These are phyloP conservation scores for Barbatosphaeria neglecta DNA, from an alignment of 495 filamentous ascomycete genomes.

Conservation along the genomic window DNA sequence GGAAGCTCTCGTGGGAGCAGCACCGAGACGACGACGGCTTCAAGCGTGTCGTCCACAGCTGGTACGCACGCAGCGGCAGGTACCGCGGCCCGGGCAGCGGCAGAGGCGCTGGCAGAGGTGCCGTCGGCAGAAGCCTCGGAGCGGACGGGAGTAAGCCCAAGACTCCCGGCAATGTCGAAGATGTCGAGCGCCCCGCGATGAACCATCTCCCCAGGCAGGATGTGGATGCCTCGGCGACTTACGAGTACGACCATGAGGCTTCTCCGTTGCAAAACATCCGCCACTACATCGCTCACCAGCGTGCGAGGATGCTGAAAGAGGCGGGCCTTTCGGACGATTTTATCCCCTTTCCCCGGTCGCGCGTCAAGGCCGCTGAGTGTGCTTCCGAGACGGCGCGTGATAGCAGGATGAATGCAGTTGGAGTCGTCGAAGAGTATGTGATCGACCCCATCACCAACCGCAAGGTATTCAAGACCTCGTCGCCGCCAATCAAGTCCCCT, in stretches of 20 bases:
- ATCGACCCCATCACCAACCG: slow-evolving; percentile 55
- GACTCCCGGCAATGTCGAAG: slow-evolving; percentile 22
- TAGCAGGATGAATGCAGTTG: background rate
- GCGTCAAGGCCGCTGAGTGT: background rate
- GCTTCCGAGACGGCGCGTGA: no score
- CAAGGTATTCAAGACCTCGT: slow-evolving; percentile 27
- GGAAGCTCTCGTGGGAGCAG: slow-evolving; percentile 27
- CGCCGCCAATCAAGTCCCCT: slow-evolving; percentile 7
- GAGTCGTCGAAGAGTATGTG: slow-evolving; percentile 21
- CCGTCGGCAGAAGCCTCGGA: background rate
- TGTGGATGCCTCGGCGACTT: background rate
- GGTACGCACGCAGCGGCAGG: slow-evolving; percentile 7
- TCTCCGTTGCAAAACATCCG: slow-evolving; percentile 3
- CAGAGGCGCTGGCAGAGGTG: slow-evolving; percentile 10
- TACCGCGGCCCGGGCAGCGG: background rate
- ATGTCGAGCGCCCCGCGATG: slow-evolving; percentile 21
- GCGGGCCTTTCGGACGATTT: background rate
- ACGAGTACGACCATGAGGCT: background rate
- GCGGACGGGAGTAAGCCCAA: background rate
- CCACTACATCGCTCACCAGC: slow-evolving; percentile 1
- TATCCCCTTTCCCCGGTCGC: background rate
- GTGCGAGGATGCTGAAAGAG: background rate
- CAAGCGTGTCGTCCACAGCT: slow-evolving; percentile 24
- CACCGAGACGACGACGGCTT: slow-evolving; percentile 14
- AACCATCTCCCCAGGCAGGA: slow-evolving; percentile 19